A percentile compares a stretch with the other conserved stretches of the same genome.
These are phyloP conservation scores for Hymenoscyphus infarciens DNA, from an alignment of 2,329 filamentous ascomycete genomes.

Conservation along the genomic window DNA sequence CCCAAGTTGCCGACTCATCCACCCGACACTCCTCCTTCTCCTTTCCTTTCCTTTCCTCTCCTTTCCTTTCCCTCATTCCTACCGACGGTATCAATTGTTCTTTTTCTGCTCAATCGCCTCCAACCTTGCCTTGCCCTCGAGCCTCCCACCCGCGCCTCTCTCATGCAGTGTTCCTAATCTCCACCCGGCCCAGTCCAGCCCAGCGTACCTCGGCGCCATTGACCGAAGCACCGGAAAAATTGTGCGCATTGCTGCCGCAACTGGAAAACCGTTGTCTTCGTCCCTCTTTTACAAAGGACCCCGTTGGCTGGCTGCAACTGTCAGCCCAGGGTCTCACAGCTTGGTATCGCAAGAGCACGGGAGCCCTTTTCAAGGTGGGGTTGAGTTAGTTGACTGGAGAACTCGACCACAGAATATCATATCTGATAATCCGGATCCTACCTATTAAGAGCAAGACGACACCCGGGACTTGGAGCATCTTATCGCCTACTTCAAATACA, in stretches of 20 bases:
- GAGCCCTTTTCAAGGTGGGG: neutral
- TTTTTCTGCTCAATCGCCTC: neutral
- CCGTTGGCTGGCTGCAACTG: neutral
- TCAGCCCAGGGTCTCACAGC: neutral
- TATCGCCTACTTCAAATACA: neutral
- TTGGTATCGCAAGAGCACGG: neutral
- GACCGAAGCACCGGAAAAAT: too few species aligned
- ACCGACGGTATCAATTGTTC: neutral
- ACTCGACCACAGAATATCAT: too few species aligned
- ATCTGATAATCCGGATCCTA: neutral
- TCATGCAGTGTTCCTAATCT: neutral
- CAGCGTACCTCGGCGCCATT: too few species aligned
- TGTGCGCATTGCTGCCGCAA: too few species aligned
- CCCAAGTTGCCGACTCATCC: neutral
- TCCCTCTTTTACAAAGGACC: neutral
- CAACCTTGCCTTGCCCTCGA: neutral
- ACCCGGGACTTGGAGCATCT: neutral
- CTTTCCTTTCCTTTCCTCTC: neutral
- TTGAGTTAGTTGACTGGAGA: too few species aligned
- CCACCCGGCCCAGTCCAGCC: neutral
- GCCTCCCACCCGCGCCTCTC: neutral
- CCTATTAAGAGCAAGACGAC: neutral
- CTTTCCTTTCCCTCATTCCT: too few species aligned
- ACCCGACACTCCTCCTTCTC: neutral
- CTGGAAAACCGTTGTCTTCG: neutral